A percentile compares a stretch with the other conserved stretches of the same genome.
Conservation (phyloP, 1,284 basidiomycete genomes). For the Clitocybe nebularis region DNA sequence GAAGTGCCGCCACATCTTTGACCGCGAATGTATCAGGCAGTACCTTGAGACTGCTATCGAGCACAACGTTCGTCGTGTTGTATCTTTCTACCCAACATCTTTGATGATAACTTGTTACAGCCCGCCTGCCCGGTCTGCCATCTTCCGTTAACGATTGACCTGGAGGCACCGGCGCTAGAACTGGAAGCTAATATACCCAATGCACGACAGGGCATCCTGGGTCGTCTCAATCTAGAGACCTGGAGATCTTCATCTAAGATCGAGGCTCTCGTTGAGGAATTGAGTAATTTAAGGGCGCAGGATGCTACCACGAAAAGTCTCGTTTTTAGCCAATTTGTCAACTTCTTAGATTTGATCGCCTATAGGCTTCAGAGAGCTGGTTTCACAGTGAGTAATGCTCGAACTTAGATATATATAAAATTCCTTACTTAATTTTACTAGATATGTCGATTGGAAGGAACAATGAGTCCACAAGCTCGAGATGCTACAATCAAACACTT, state of each 20-base stretch:
- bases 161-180: constrained; percentile 91
- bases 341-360: constrained; percentile 88
- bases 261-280: constrained; percentile 93
- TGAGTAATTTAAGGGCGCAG: constrained; percentile 78
- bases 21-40: constrained; percentile 94
- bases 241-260: constrained; percentile 98
- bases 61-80: constrained; percentile 46
- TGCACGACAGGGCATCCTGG: constrained; percentile 89
- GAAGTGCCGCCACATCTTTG: constrained; percentile 87
- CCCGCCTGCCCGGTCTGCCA: constrained; percentile 97
- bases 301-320: constrained; percentile 95
- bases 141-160: constrained; percentile 88
- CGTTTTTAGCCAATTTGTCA: constrained; percentile 94
- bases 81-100: neutral
- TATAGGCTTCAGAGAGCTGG: constrained; percentile 91
- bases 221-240: constrained; percentile 82
- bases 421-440: constrained; percentile 27
- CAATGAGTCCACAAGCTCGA: constrained; percentile 94
- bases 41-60: constrained; percentile 83
- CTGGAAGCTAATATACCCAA: constrained; percentile 56
- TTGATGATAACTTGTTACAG: constrained; percentile 38
- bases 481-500: constrained; percentile 95
- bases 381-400: constrained; percentile 60
- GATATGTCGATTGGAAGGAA: constrained; percentile 94
- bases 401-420: constrained; percentile 1